A percentile compares a stretch with the other conserved stretches of the same genome.
These are phyloP conservation scores for Grosmannia serpens DNA, from an alignment of 2,329 filamentous ascomycete species.

Conservation along the genomic window DNA sequence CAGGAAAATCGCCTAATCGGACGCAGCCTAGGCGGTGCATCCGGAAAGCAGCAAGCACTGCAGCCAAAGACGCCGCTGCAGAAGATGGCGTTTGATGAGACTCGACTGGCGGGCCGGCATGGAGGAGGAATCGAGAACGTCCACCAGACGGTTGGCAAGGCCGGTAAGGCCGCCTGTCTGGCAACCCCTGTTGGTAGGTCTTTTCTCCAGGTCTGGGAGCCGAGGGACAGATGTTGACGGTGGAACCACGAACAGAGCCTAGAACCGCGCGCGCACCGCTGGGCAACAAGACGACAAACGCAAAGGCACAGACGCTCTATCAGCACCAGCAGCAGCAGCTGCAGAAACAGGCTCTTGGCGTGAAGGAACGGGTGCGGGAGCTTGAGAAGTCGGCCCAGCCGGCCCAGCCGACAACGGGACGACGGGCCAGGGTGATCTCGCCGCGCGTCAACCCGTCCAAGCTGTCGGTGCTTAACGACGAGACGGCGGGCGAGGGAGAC, in stretches of 20 bases:
- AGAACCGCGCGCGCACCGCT: slow-evolving; percentile 63
- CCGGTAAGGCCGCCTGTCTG: slow-evolving; percentile 44
- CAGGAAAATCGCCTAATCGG: slow-evolving; percentile 79
- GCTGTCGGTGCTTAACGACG: slow-evolving; percentile 49
- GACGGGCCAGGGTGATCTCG: slow-evolving; percentile 46
- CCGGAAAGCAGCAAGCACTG: slow-evolving; percentile 57
- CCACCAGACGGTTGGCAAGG: slow-evolving; percentile 35
- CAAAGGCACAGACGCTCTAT: slow-evolving; percentile 42
- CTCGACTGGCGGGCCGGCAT: slow-evolving; percentile 33
- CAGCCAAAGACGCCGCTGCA: slow-evolving; percentile 73
- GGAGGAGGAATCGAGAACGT: slow-evolving; percentile 41
- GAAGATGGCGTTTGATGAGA: slow-evolving; percentile 65
- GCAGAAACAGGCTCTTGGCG: slow-evolving; percentile 26
- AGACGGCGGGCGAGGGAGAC: slow-evolving; percentile 11
- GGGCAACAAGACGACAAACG: slow-evolving; percentile 93
- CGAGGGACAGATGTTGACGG: neutral
- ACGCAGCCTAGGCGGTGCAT: slow-evolving; percentile 57
- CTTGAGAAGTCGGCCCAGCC: slow-evolving; percentile 45
- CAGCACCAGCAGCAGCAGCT: slow-evolving; percentile 42
- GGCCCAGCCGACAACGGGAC: slow-evolving; percentile 36
- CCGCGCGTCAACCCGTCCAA: slow-evolving; percentile 44
- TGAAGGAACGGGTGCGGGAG: slow-evolving; percentile 46
- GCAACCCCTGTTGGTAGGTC: slow-evolving; percentile 68
- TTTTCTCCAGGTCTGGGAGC: neutral
- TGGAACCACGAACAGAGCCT: slow-evolving; percentile 32